Percentiles rank a stretch among this genome's conserved stretches.
Conservation (phyloP, 306 rosid species). For the Cucurbita ficifolia region DNA sequence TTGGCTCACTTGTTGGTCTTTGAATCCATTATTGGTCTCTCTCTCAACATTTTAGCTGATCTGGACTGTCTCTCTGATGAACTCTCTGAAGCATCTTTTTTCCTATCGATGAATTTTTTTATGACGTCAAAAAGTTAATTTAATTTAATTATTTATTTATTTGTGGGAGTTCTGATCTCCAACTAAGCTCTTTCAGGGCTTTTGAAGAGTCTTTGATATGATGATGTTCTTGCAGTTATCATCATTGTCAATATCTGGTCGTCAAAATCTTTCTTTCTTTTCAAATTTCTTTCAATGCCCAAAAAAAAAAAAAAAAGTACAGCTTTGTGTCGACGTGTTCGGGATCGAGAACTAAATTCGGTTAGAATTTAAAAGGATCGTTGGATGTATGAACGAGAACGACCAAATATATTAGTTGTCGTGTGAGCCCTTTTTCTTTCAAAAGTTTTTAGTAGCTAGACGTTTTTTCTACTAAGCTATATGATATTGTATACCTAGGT, state of each 20-base stretch:
- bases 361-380: background rate
- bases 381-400: background rate
- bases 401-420: background rate
- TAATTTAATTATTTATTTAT: too few species aligned
- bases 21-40: constrained; percentile 19
- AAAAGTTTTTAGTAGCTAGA: background rate
- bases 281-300: background rate
- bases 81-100: background rate
- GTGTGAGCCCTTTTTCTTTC: background rate
- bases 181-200: background rate
- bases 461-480: too few species aligned
- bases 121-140: too few species aligned
- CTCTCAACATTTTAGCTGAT: background rate
- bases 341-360: background rate
- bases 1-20: constrained; percentile 15
- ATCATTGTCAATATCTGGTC: background rate
- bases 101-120: too few species aligned
- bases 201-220: background rate
- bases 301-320: background rate
- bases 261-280: background rate
- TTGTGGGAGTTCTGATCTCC: background rate
- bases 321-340: background rate
- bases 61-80: background rate
- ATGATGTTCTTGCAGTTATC: constrained; percentile 1
- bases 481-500: too few species aligned